Base-by-base conservation (phyloP, 139 green algal genomes). In the Chlamydomonas sp. region DNA sequence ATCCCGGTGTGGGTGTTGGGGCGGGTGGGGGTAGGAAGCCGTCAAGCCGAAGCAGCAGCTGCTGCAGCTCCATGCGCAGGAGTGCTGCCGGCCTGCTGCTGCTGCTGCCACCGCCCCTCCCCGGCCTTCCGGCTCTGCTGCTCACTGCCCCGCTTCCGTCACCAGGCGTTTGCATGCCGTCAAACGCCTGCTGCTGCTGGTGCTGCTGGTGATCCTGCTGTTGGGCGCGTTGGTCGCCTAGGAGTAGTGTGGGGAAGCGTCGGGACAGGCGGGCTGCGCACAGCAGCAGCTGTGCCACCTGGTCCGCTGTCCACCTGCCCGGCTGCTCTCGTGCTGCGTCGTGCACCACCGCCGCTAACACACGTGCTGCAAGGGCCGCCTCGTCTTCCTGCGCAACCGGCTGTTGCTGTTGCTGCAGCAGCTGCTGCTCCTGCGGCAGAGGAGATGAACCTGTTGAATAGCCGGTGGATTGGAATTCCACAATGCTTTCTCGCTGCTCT, bases 21-120 rank as follows among this genome's bases (percentile, higher is more conserved):
- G 31, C 31, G 69, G 69, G 71, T 16, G 16, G 59, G 2, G 5
- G 15, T 59, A 86, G 31, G 14, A 86, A 31, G 1, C 71, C 82
- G 61, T 86, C 82, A 4, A 86, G 8, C 10, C 82, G 82, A 12
- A 86, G 20, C 61, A 86, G 60, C 61, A 86, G 82, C 71, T 80
- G 82, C 71, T 86, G 82, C 61, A 86, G 82, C 81, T 59, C 10
- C 1, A 86, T 12, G 3, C 81, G 81, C 16, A 79, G 20, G 69
- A 4, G 59, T 67, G 59, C 58, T 57, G 76, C 76, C 6, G 76
- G 59, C 59, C 8, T 59, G 10, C 4, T 12, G 2, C 14, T 63
- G 14, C 59, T 15, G 2, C 76, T 15, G 59, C 16, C 76, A 3
- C 17, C n/a, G 76, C 59, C 4, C 14, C 76, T 49, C 31, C 31